Conservation (phyloP, 441 rosid species). For the Populus hybrid region DNA sequence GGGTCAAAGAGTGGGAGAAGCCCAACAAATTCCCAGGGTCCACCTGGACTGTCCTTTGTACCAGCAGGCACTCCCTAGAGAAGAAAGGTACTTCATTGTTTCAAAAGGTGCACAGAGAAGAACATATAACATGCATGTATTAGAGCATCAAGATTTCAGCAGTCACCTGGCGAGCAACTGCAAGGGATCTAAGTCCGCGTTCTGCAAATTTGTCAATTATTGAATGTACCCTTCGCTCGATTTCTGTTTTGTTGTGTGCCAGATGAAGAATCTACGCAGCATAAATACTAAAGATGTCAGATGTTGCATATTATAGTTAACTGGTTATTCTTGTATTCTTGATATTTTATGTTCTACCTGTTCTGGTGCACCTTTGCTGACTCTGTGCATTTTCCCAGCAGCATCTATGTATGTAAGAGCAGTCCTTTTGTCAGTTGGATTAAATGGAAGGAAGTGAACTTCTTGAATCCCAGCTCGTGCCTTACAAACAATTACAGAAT, state of each 20-base stretch:
- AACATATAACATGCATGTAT: not conserved
- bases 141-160: conserved; percentile 5
- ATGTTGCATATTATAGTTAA: not conserved
- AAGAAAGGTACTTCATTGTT: not conserved
- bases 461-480: conserved; percentile 85
- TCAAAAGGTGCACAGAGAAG: not conserved
- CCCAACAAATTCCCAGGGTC: conserved; percentile 34
- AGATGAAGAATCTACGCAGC: conserved; percentile 46
- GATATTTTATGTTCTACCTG: conserved; percentile 47
- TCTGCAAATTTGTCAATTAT: conserved; percentile 89
- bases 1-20: conserved; percentile 34
- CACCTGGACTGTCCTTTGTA: conserved; percentile 28
- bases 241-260: conserved; percentile 56
- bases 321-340: not conserved
- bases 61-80: conserved; percentile 25
- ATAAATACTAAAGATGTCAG: not conserved
- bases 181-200: conserved; percentile 90
- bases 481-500: conserved; percentile 29
- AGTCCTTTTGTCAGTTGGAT: conserved; percentile 91
- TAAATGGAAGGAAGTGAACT: conserved; percentile 91
- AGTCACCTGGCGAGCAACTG: conserved; percentile 32
- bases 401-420: conserved; percentile 82
- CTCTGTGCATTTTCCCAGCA: conserved; percentile 73
- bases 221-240: conserved; percentile 55
- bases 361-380: conserved; percentile 97